Evolutionary conservation across 2,329 filamentous ascomycete species (phyloP).

Genomic region (Thielaviopsis euricoi): DNA sequence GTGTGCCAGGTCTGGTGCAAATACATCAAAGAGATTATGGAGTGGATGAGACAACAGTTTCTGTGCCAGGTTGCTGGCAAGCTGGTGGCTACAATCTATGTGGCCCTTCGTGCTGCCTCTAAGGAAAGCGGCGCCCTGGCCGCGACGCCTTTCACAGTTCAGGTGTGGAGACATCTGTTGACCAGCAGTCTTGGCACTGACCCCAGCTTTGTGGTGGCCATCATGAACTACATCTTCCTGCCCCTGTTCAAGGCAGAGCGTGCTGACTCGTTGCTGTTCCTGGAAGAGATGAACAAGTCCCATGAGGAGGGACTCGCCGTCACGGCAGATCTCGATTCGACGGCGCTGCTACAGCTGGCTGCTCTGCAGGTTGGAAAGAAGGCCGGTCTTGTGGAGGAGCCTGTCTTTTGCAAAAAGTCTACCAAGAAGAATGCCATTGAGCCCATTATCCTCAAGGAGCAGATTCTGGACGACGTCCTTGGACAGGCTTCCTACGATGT

Average conservation of each 20-base stretch:
- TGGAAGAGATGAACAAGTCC: slow-evolving; percentile 40
- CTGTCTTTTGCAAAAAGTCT: slow-evolving; percentile 17
- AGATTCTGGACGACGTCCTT: slow-evolving; percentile 35
- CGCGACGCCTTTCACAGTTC: slow-evolving; percentile 20
- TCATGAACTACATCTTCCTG: slow-evolving; percentile 48
- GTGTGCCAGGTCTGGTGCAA: slow-evolving; percentile 32
- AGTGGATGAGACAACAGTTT: slow-evolving; percentile 40
- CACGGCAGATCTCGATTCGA: slow-evolving; percentile 29
- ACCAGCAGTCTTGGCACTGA: slow-evolving; percentile 31
- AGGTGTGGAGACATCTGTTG: slow-evolving; percentile 40
- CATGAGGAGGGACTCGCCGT: slow-evolving; percentile 21
- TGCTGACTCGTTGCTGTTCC: slow-evolving; percentile 34
- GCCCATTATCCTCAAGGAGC: slow-evolving; percentile 23
- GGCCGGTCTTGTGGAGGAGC: slow-evolving; percentile 50
- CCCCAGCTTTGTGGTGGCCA: slow-evolving; percentile 37
- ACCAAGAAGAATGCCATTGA: slow-evolving; percentile 10
- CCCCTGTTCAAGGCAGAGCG: slow-evolving; percentile 45
- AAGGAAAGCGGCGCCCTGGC: slow-evolving; percentile 14
- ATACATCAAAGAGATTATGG: slow-evolving; percentile 31
- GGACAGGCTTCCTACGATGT: slow-evolving; percentile 44
- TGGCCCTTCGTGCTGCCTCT: slow-evolving; percentile 23
- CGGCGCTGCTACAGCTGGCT: slow-evolving; percentile 45
- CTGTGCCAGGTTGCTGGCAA: slow-evolving; percentile 45
- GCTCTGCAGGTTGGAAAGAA: slow-evolving; percentile 59
- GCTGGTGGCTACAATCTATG: slow-evolving; percentile 41